A percentile compares a stretch with the other conserved stretches of the same genome.
Evolutionary conservation across 1,284 basidiomycete species (phyloP).

Genomic region (Ustilago loliicola): DNA sequence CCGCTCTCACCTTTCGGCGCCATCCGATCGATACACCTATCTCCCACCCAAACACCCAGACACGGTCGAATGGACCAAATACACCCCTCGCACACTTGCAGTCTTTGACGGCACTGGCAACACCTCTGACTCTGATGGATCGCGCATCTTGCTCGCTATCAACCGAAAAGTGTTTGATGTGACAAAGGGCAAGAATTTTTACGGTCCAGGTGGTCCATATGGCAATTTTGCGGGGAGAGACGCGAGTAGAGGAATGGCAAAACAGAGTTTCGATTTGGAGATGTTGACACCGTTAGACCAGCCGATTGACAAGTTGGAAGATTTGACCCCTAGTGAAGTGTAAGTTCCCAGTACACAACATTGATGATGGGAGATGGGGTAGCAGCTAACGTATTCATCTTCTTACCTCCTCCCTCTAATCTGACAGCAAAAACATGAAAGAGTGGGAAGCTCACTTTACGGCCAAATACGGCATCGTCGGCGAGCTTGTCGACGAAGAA

Average conservation of each 20-base stretch:
- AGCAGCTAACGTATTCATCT: background rate
- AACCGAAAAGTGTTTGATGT: slow-evolving; percentile 91
- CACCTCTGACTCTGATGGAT: slow-evolving; percentile 18
- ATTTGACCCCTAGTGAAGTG: slow-evolving; percentile 85
- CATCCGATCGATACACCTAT: slow-evolving; percentile 54
- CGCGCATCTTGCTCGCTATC: slow-evolving; percentile 85
- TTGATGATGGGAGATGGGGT: background rate
- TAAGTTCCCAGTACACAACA: slow-evolving; percentile 72
- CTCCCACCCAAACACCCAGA: slow-evolving; percentile 61
- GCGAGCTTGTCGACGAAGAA: slow-evolving; percentile 65
- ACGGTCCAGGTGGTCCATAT: slow-evolving; percentile 94
- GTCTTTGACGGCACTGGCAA: slow-evolving; percentile 63
- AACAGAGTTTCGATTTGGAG: slow-evolving; percentile 91
- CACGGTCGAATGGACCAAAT: slow-evolving; percentile 59
- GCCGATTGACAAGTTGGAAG: slow-evolving; percentile 84
- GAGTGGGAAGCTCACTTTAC: slow-evolving; percentile 66
- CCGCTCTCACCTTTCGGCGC: slow-evolving; percentile 37
- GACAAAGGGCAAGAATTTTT: slow-evolving; percentile 86
- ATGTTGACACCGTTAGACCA: slow-evolving; percentile 89
- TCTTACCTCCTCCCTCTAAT: background rate
- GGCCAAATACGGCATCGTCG: slow-evolving; percentile 66
- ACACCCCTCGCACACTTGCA: slow-evolving; percentile 67
- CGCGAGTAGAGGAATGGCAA: slow-evolving; percentile 94
- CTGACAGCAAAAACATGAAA: slow-evolving; percentile 57
- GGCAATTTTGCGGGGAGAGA: slow-evolving; percentile 96